Base-by-base conservation (phyloP, 1,139 yeast genomes). In the Nakaseomyces nivariensis region DNA sequence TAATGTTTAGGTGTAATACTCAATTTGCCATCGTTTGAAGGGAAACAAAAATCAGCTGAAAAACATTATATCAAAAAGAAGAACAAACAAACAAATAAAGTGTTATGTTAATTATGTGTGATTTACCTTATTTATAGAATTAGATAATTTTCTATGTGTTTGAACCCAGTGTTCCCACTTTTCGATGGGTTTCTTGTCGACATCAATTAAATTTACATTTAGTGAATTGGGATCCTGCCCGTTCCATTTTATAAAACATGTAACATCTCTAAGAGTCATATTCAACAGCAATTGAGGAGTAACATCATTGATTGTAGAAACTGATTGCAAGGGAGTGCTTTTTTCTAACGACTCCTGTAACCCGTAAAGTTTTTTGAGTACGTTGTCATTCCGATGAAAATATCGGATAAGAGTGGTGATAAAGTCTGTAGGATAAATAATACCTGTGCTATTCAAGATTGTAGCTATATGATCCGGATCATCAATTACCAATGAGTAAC, bases 181-280 rank as follows among this genome's bases (percentile, higher is more conserved):
- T 24, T 54, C 51, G 13, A 17, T 43, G 5, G 62, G 62, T 49
- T 65, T 65, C 47, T 54, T 47, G 47, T 65, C 68, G 5, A 64
- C 59, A 51, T 65, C 68, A 3, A 62, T 55, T 3, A 65, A 51
- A 11, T 51, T 56, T 7, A 55, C 59, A 6, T 48, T 29, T 8
- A 54, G 41, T 3, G 40, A 27, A 7, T 46, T 48, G 11, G 27
- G 40, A 9, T 43, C 46, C 17, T 36, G 29, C 24, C 24, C 25
- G 2, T 45, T 42, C 66, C 67, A 64, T 42, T 49, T 51, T 4
- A 64, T 45, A 45, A 64, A 64, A 43, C 64, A 58, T 6, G 67
- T 56, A 1, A 65, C 62, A 49, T 65, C 68, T 51, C 66, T 56
- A 32, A 65, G 52, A 3, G 64, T 56, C 68, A 64, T 65, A 9